Evolutionary conservation across 2,329 filamentous ascomycete species (phyloP).

Genomic region (Daldinia sp.): DNA sequence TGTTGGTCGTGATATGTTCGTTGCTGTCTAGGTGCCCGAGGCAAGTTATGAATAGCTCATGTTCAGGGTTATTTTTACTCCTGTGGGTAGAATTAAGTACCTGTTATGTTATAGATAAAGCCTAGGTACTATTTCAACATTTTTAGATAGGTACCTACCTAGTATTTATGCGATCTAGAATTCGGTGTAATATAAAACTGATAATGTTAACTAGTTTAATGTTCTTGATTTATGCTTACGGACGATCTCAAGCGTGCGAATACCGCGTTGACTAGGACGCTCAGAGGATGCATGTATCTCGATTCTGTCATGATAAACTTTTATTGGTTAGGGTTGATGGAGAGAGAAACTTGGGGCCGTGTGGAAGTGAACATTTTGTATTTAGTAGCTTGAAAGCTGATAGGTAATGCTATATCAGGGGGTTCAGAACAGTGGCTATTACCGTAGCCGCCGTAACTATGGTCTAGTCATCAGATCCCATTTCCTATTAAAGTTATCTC

Average conservation of each 20-base stretch:
- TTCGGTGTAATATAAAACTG: neutral
- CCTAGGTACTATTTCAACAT: neutral
- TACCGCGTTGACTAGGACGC: too few relatives aligned
- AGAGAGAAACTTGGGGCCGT: neutral
- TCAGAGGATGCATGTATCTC: too few relatives aligned
- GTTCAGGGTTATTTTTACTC: neutral
- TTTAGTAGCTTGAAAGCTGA: neutral
- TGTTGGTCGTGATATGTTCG: slow-evolving; percentile 1
- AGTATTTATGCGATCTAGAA: neutral
- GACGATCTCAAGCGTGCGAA: too few relatives aligned
- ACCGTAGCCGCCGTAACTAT: neutral
- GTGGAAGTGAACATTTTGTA: neutral
- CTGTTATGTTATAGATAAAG: neutral
- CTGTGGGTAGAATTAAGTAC: neutral
- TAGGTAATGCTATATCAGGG: neutral
- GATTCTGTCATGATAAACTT: neutral
- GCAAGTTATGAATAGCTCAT: neutral
- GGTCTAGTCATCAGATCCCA: neutral
- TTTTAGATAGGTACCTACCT: neutral
- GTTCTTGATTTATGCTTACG: too few relatives aligned
- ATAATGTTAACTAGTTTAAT: neutral
- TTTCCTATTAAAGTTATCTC: neutral
- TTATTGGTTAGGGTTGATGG: neutral
- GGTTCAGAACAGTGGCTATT: neutral
- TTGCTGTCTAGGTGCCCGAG: neutral